Conservation (phyloP, 768 basidiomycete species). For the Pholiota microspora region DNA sequence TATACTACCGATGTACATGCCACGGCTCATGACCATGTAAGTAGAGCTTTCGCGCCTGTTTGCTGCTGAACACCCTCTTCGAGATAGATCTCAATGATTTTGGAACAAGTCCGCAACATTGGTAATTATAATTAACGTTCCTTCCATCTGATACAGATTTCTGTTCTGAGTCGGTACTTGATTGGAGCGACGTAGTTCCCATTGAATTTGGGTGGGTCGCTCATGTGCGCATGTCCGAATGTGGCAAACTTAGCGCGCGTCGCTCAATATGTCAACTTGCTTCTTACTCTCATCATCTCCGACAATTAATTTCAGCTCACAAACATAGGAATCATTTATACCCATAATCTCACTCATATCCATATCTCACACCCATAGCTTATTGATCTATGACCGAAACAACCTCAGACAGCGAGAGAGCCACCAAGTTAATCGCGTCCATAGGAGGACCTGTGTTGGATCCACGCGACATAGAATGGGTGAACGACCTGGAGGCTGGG, state of each 20-base stretch:
- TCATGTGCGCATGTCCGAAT: neutral
- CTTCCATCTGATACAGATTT: too few species aligned
- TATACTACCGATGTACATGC: too few species aligned
- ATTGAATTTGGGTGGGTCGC: neutral
- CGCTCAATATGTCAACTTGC: neutral
- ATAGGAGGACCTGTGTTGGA: slow-evolving; percentile 3
- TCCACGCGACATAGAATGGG: slow-evolving; percentile 2
- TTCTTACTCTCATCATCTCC: neutral
- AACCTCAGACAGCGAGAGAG: neutral
- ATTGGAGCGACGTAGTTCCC: neutral
- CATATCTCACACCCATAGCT: neutral
- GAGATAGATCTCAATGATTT: too few species aligned
- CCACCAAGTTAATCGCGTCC: neutral
- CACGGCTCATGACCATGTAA: too few species aligned
- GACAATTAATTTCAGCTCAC: neutral
- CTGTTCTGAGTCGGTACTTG: too few species aligned
- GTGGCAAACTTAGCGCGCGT: neutral
- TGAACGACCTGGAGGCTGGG: slow-evolving; percentile 10
- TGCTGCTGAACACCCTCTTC: too few species aligned
- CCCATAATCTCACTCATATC: neutral
- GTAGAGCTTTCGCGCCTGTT: too few species aligned
- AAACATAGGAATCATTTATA: neutral
- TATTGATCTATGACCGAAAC: neutral
- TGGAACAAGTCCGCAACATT: too few species aligned
- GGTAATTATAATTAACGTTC: too few species aligned